Percentiles rank a stretch among this genome's conserved stretches.
Evolutionary conservation across 306 rosid genomes (phyloP).

Genomic region (peach (Prunus persica)): Prunus_persica_NCBIv2 NC_034010.1:16756001-16756500

Average conservation of each 20-base stretch:
- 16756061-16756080: constrained; percentile 78
- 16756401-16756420: not conserved
- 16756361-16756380: not conserved
- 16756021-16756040: not conserved
- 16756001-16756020: not conserved
- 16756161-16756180: not conserved
- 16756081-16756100: constrained; percentile 66
- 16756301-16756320: not conserved
- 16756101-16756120: constrained; percentile 40
- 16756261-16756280: too few relatives aligned
- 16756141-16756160: not conserved
- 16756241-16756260: not conserved
- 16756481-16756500: not conserved
- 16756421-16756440: not conserved
- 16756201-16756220: not conserved
- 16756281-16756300: not conserved
- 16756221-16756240: not conserved
- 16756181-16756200: too few relatives aligned
- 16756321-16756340: not conserved
- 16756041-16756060: constrained; percentile 52
- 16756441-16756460: not conserved
- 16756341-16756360: not conserved
- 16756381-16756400: too few relatives aligned
- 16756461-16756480: not conserved
- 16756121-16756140: constrained; percentile 60